Evolutionary conservation across 139 green algal genomes (phyloP).

Genomic region (Coelastrella sp.): DNA sequence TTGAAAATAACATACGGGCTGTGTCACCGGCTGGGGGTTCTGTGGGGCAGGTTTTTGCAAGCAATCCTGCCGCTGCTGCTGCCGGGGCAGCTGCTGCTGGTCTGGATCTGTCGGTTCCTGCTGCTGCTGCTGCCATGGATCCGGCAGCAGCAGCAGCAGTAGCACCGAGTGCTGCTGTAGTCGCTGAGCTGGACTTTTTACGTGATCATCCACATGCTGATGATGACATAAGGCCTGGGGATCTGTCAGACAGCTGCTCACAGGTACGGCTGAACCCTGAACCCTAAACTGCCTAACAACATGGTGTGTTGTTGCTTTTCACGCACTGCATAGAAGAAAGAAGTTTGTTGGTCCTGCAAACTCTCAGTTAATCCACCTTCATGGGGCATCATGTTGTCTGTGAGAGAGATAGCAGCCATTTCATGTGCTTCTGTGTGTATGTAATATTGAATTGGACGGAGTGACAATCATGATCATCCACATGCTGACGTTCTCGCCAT

Average conservation of each 20-base stretch:
- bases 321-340: background rate
- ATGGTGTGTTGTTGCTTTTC: background rate
- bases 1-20: background rate
- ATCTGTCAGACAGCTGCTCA: slow-evolving; percentile 39
- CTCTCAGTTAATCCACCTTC: no score
- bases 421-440: no score
- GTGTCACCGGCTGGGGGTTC: background rate
- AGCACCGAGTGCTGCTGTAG: background rate
- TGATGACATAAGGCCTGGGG: slow-evolving; percentile 2
- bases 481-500: no score
- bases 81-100: slow-evolving; percentile 1
- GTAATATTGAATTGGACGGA: no score
- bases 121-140: background rate
- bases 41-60: background rate
- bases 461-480: no score
- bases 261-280: background rate
- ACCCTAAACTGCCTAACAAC: no score
- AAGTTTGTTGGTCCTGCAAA: background rate
- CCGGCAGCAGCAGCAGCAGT: background rate
- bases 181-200: background rate
- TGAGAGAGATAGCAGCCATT: no score
- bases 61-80: slow-evolving; percentile 4
- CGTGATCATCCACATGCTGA: slow-evolving; percentile 6
- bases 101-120: background rate
- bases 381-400: no score